Conservation (phyloP, 2,329 filamentous ascomycete species). For the Cercospora brassicicola region DNA sequence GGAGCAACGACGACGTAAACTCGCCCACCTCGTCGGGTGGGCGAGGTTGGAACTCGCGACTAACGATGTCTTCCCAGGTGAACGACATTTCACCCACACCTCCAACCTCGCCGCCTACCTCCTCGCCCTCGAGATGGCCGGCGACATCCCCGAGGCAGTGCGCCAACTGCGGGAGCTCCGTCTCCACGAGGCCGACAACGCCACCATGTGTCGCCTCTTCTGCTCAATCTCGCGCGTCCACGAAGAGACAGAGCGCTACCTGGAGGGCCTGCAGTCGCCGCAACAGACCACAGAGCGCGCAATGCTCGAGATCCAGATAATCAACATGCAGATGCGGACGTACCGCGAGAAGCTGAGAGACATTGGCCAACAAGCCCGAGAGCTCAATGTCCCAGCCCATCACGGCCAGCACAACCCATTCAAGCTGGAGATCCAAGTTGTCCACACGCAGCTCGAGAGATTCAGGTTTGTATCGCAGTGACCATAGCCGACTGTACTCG, state of each 20-base stretch:
- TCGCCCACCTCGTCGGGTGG: not conserved
- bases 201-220: not conserved
- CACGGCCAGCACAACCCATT: constrained; percentile 6
- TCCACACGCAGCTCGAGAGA: not conserved
- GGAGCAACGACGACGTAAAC: not conserved
- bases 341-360: not conserved
- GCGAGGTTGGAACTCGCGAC: not conserved
- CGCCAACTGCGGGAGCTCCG: not conserved
- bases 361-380: not conserved
- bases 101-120: not conserved
- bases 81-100: not conserved
- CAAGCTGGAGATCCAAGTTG: constrained; percentile 4
- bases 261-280: not conserved
- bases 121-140: constrained; percentile 2
- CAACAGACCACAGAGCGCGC: constrained; percentile 1
- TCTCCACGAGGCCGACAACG: not conserved
- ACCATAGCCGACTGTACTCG: not conserved
- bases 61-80: not conserved
- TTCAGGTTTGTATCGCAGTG: not conserved
- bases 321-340: not conserved
- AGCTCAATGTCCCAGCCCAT: not conserved
- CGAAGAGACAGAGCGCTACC: not conserved
- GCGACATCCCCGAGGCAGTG: not conserved
- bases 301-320: not conserved
- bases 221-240: not conserved